Base-by-base conservation (phyloP, 768 basidiomycete genomes). In the Ramaria rubella region DNA sequence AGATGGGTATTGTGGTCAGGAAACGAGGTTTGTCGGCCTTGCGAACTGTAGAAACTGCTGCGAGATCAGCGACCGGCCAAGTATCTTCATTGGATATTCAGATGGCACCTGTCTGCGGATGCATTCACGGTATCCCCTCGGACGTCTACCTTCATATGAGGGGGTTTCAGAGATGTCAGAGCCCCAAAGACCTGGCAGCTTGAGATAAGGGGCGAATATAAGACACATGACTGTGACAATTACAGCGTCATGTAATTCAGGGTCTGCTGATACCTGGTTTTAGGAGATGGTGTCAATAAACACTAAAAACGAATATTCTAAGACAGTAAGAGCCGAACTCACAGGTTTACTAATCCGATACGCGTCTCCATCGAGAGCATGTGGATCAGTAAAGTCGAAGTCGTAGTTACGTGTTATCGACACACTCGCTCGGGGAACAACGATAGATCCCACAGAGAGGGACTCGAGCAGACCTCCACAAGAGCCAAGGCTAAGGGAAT, bases 41-140 rank as follows among this genome's bases (percentile, higher is more conserved):
- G 90, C 12, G 88, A 90, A 49, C 88, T 89, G 72, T 91, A 91
- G 71, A 90, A 90, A 66, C 88, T 90, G 60, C 19, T 27, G n/a
- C 24, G 46, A 30, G 29, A 27, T 19, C 46, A 4, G 46, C 21
- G 46, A 48, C 4, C 11, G 46, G n/a, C n/a, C n/a, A n/a, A n/a
- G n/a, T 42, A 42, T 19, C 23, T 5, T 2, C 40, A n/a, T n/a
- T n/a, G n/a, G n/a, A n/a, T n/a, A n/a, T 42, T 42, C n/a, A 17
- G 40, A 17, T 42, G 17, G 29, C 63, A 85, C 86, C 87, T 89
- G 69, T 92, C 90, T 38, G 88, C 82, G 50, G 86, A 87, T n/a
- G 88, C 89, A 62, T 90, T 91, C 30, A 84, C 73, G 21, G 74
- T 63, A 52, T 75, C 59, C 36, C 62, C 51, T 14, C 82, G 63